Evolutionary conservation across 1,139 yeast genomes (phyloP).

Genomic region (Arxiozyma bovina): DNA sequence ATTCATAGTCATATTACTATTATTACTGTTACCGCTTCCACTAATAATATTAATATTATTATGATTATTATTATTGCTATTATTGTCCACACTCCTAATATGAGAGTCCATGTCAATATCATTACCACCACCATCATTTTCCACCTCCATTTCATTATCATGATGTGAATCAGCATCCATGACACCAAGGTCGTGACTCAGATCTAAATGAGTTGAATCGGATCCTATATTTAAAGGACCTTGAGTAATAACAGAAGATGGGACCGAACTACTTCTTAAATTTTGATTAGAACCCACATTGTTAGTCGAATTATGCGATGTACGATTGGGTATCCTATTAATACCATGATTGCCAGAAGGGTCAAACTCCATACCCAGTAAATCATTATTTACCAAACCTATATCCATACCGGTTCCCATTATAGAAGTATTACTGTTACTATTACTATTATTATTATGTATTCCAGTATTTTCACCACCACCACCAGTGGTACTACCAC

Average conservation of each 20-base stretch:
- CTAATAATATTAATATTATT: background rate
- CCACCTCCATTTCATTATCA: slow-evolving; percentile 23
- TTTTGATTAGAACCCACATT: background rate
- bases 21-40: background rate
- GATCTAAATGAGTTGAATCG: slow-evolving; percentile 4
- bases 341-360: slow-evolving; percentile 5
- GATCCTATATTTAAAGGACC: slow-evolving; percentile 1
- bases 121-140: slow-evolving; percentile 27
- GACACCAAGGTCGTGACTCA: slow-evolving; percentile 19
- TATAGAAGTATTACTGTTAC: slow-evolving; percentile 6
- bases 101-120: slow-evolving; percentile 4
- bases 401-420: slow-evolving; percentile 15
- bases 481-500: too few species aligned
- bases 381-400: slow-evolving; percentile 25
- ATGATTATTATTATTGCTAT: slow-evolving; percentile 14
- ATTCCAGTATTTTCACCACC: background rate
- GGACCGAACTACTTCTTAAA: background rate
- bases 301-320: background rate
- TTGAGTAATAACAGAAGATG: background rate
- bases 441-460: background rate
- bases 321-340: background rate
- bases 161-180: slow-evolving; percentile 33
- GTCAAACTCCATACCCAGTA: slow-evolving; percentile 8
- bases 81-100: background rate
- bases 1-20: background rate